A percentile compares a stretch with the other conserved stretches of the same genome.
Conservation (phyloP, 305 asterid species). For the Solanum chacoense region DNA sequence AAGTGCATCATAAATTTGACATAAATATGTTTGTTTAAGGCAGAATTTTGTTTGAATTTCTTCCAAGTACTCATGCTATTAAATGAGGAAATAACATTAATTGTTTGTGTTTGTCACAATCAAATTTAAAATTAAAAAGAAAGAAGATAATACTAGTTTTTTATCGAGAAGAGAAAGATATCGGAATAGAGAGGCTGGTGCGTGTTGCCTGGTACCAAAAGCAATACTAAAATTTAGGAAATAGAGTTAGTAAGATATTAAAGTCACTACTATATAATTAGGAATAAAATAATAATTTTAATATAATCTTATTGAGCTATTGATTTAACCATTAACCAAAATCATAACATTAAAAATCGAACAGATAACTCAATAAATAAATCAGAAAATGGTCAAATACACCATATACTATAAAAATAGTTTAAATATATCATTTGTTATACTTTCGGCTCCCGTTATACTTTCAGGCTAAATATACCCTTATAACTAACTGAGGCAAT, state of each 20-base stretch:
- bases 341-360: not conserved
- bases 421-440: too few relatives aligned
- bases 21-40: not conserved
- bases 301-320: not conserved
- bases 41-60: not conserved
- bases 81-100: not conserved
- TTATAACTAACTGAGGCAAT: too few relatives aligned
- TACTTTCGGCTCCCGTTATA: too few relatives aligned
- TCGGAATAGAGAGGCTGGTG: not conserved
- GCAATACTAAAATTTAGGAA: not conserved
- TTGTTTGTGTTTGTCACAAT: not conserved
- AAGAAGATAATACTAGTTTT: not conserved
- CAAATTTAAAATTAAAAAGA: not conserved
- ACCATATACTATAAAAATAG: too few relatives aligned
- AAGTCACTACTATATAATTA: not conserved
- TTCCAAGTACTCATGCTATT: not conserved
- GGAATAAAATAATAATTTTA: too few relatives aligned
- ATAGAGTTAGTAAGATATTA: not conserved
- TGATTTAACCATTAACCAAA: not conserved
- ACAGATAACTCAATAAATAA: not conserved
- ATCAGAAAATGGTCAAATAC: too few relatives aligned
- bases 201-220: not conserved
- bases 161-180: not conserved
- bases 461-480: not conserved
- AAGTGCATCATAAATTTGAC: not conserved